phyloP scores from a whole-genome alignment of 129 eudicot species.

The Flaveria bidentis region DNA sequence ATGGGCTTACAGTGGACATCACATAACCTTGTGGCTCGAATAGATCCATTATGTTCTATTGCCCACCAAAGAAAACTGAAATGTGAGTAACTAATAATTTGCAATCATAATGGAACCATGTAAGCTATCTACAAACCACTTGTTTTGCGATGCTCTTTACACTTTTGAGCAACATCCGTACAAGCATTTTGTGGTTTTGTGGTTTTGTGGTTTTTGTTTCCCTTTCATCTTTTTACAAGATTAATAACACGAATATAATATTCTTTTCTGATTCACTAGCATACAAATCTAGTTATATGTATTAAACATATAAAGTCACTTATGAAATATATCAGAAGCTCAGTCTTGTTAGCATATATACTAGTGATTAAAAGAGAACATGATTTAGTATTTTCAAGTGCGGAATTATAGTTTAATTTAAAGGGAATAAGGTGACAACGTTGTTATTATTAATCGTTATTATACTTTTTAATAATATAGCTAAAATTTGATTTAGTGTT shows the following conservation, averaged over 20 bases:
- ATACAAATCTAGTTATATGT: not conserved
- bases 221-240: not conserved
- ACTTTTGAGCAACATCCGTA: not conserved
- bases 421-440: too few species aligned
- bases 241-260: not conserved
- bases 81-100: not conserved
- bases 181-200: not conserved
- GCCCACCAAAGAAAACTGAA: not conserved
- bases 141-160: slow-evolving; percentile 1
- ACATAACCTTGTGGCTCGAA: not conserved
- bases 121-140: slow-evolving; percentile 18
- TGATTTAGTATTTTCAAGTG: too few species aligned
- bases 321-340: too few species aligned
- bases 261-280: not conserved
- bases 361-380: too few species aligned
- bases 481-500: too few species aligned
- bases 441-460: too few species aligned
- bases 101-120: slow-evolving; percentile 26
- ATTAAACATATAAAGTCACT: too few species aligned
- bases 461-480: too few species aligned
- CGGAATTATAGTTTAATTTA: too few species aligned
- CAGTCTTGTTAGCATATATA: too few species aligned
- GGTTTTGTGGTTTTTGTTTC: not conserved
- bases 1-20: not conserved
- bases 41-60: not conserved